Conservation (phyloP, 352 stramenopile species). For the Pythium oligandrum region DNA sequence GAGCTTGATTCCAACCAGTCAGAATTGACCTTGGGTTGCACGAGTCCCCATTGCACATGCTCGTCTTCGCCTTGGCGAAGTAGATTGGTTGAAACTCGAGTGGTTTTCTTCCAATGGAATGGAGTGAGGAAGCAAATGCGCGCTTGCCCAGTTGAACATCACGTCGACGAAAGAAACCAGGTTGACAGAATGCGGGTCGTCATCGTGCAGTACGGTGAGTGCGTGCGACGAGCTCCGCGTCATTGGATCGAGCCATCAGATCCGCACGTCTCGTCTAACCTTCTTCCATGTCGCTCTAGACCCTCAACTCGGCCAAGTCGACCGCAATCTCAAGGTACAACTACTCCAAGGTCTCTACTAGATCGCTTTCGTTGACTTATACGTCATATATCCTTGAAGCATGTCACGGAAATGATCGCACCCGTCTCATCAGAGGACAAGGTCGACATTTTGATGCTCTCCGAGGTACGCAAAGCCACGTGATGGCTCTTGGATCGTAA, state of each 20-base stretch:
- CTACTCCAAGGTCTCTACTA: background rate
- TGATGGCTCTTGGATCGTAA: background rate
- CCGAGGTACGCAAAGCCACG: slow-evolving; percentile 35
- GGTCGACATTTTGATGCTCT: slow-evolving; percentile 75
- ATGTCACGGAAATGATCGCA: slow-evolving; percentile 62
- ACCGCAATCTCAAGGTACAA: slow-evolving; percentile 65
- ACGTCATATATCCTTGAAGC: slow-evolving; percentile 14
- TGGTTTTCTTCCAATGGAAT: no score
- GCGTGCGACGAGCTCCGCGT: background rate
- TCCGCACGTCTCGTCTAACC: background rate
- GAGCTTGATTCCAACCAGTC: no score
- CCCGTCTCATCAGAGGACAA: slow-evolving; percentile 33
- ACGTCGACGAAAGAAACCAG: no score
- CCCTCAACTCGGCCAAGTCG: slow-evolving; percentile 56
- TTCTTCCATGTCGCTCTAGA: slow-evolving; percentile 23
- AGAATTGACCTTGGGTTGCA: no score
- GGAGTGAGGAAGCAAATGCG: no score
- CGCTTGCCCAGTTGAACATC: no score
- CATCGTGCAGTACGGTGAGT: slow-evolving; percentile 78
- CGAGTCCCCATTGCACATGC: no score
- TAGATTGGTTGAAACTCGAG: no score
- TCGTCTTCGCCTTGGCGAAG: no score
- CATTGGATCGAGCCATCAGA: no score
- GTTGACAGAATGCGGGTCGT: slow-evolving; percentile 42
- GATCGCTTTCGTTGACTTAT: background rate